Percentiles rank a stretch among this genome's conserved stretches.
Conservation (phyloP, 1,284 basidiomycete genomes). For the Pulveroboletus ridleyi region DNA sequence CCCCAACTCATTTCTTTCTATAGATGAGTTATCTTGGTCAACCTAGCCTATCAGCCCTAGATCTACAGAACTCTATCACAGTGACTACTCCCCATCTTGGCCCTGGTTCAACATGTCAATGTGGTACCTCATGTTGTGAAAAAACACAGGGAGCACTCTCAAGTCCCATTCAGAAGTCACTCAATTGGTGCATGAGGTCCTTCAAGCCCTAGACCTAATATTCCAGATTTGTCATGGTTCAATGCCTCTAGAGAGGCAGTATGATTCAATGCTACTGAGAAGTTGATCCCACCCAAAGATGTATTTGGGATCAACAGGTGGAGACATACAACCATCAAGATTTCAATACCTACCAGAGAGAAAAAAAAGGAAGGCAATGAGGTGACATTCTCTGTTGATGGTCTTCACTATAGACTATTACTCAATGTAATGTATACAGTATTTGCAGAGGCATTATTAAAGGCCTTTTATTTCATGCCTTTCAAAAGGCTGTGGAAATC, state of each 20-base stretch:
- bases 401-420: neutral
- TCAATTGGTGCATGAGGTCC: no score
- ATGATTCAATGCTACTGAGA: neutral
- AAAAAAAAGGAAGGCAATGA: slow-evolving; percentile 10
- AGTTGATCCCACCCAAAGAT: neutral
- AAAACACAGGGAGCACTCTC: no score
- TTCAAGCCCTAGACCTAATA: no score
- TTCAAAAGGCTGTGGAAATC: slow-evolving; percentile 13
- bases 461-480: slow-evolving; percentile 10
- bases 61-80: no score
- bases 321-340: neutral
- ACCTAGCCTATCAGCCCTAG: neutral
- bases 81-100: no score
- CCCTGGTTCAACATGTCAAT: no score
- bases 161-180: no score
- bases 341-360: slow-evolving; percentile 10
- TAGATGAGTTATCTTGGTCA: neutral
- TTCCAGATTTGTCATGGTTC: no score
- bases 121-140: no score
- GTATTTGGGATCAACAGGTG: neutral
- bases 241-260: neutral
- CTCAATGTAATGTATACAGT: neutral
- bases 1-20: neutral
- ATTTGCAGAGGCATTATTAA: neutral
- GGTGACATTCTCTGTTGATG: neutral